Evolutionary conservation across 1,284 basidiomycete species (phyloP).

Genomic region (Malassezia pachydermatis): DNA sequence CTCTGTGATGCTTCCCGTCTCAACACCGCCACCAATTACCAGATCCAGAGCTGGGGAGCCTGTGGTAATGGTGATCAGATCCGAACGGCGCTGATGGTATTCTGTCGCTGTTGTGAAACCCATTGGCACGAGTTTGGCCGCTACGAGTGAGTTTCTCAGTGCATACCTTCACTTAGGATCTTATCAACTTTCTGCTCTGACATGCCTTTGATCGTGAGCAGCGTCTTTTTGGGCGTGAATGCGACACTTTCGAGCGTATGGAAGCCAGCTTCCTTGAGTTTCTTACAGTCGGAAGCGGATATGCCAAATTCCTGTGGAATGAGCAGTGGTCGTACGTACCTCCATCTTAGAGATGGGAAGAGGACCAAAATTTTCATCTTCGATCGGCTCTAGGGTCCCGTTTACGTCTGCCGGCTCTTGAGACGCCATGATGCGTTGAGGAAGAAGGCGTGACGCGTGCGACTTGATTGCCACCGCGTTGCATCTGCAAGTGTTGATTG

Average conservation of each 20-base stretch:
- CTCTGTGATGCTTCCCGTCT: slow-evolving; percentile 97
- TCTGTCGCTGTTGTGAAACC: slow-evolving; percentile 98
- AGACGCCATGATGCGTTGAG: slow-evolving; percentile 5
- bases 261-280: slow-evolving; percentile 81
- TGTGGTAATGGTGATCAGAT: slow-evolving; percentile 91
- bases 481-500: neutral
- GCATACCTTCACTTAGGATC: slow-evolving; percentile 75
- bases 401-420: neutral
- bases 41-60: slow-evolving; percentile 93
- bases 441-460: slow-evolving; percentile 1
- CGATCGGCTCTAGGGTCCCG: slow-evolving; percentile 22
- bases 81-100: slow-evolving; percentile 81
- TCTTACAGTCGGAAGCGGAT: slow-evolving; percentile 82
- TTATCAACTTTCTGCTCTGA: slow-evolving; percentile 97
- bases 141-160: slow-evolving; percentile 51
- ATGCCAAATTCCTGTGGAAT: slow-evolving; percentile 67
- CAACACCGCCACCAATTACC: slow-evolving; percentile 89
- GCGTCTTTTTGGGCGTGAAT: slow-evolving; percentile 88
- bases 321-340: slow-evolving; percentile 14
- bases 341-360: slow-evolving; percentile 38
- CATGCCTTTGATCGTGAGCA: slow-evolving; percentile 89
- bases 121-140: slow-evolving; percentile 88
- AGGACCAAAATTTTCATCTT: slow-evolving; percentile 29
- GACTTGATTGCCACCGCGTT: no score
- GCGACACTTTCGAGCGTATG: slow-evolving; percentile 92